A percentile compares a stretch with the other conserved stretches of the same genome.
Conservation (phyloP, 257 asterid species). For the Nyctanthes arbortristis region DNA sequence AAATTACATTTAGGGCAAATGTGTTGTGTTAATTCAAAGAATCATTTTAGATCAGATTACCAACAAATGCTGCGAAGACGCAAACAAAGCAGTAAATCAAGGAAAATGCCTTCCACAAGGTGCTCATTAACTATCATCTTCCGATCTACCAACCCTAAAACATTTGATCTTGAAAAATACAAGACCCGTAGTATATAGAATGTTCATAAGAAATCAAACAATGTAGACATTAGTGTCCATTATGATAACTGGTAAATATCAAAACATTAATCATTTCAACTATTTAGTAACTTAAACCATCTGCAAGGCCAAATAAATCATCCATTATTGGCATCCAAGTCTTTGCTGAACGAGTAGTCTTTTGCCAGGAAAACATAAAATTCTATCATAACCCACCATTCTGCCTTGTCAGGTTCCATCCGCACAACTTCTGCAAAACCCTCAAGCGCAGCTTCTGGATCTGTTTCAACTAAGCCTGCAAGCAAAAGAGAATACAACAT, state of each 20-base stretch:
- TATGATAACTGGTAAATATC: not conserved
- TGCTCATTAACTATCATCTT: not conserved
- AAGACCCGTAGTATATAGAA: not conserved
- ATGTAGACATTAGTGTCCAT: not conserved
- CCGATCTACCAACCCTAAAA: not conserved
- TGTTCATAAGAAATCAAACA: not conserved
- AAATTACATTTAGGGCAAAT: too few relatives aligned
- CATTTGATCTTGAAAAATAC: not conserved
- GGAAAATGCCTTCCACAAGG: not conserved
- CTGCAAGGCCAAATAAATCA: not conserved
- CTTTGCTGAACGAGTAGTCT: not conserved
- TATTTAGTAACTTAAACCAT: not conserved
- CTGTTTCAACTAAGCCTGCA: conserved; percentile 85
- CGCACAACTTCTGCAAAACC: conserved; percentile 87
- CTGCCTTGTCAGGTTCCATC: conserved; percentile 98
- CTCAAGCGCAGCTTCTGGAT: conserved; percentile 93
- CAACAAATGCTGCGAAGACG: not conserved
- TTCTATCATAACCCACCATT: conserved; percentile 52
- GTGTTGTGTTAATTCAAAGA: not conserved
- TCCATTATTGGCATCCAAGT: not conserved
- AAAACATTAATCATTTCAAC: too few relatives aligned
- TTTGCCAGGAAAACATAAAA: not conserved
- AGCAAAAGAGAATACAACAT: conserved; percentile 11
- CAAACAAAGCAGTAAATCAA: not conserved
- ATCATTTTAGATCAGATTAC: not conserved